These are phyloP conservation scores for Neonectria faginata DNA, from an alignment of 2,329 filamentous ascomycete genomes.

Conservation along the genomic window DNA sequence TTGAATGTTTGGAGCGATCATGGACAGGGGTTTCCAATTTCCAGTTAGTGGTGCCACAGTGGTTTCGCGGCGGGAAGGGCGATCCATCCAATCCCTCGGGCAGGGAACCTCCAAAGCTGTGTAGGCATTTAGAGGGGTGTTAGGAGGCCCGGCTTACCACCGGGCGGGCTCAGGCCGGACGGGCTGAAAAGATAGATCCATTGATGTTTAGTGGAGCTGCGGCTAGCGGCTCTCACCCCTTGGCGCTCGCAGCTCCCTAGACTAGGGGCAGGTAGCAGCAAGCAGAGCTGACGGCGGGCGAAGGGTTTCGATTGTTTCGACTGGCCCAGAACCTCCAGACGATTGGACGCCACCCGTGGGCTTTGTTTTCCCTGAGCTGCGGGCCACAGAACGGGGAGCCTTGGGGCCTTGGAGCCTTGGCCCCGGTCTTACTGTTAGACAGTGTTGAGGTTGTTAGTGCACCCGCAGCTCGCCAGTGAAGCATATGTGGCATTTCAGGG, in stretches of 20 bases:
- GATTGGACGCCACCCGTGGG: slow-evolving; percentile 36
- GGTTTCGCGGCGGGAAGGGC: slow-evolving; percentile 20
- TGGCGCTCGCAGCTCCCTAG: slow-evolving; percentile 36
- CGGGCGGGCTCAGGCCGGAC: too few species aligned
- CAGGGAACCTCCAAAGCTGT: not conserved
- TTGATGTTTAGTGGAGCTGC: slow-evolving; percentile 5
- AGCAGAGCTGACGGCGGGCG: slow-evolving; percentile 38
- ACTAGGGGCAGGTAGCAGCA: slow-evolving; percentile 32
- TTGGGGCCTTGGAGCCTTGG: not conserved
- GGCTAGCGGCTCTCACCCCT: slow-evolving; percentile 1
- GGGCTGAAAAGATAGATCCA: not conserved
- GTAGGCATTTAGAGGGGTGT: not conserved
- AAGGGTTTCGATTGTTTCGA: slow-evolving; percentile 34
- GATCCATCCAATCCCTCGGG: not conserved
- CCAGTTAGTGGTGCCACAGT: slow-evolving; percentile 11
- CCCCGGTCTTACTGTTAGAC: slow-evolving; percentile 7
- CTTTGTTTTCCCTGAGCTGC: slow-evolving; percentile 29
- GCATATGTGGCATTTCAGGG: slow-evolving; percentile 51
- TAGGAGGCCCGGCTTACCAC: not conserved
- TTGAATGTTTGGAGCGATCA: not conserved
- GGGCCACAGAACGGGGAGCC: slow-evolving; percentile 9
- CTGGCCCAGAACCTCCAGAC: slow-evolving; percentile 28
- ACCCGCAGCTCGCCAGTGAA: slow-evolving; percentile 28
- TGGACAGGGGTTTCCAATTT: not conserved
- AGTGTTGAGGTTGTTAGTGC: slow-evolving; percentile 8